Conservation (phyloP, 495 filamentous ascomycete species). For the Trichoderma erinaceum region DNA sequence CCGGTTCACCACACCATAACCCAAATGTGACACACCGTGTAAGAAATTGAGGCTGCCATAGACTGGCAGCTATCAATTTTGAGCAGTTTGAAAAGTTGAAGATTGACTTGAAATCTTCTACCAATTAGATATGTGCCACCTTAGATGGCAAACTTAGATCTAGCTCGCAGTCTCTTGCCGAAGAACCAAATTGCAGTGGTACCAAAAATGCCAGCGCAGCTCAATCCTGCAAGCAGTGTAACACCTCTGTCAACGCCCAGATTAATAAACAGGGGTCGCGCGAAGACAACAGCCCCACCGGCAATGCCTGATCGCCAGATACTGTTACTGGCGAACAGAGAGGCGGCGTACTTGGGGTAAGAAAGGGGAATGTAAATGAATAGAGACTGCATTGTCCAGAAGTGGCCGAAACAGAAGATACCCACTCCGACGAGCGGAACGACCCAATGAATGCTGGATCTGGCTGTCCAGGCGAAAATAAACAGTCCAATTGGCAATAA, state of each 20-base stretch:
- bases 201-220: neutral
- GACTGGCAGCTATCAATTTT: no score
- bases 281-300: conserved; percentile 2
- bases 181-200: neutral
- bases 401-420: conserved; percentile 30
- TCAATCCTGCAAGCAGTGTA: neutral
- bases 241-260: neutral
- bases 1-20: no score
- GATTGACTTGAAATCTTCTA: neutral
- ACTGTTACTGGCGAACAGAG: conserved; percentile 4
- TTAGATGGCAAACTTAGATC: conserved; percentile 9
- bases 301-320: neutral
- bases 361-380: neutral
- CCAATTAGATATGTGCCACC: neutral
- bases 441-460: conserved; percentile 48
- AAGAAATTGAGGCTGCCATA: no score
- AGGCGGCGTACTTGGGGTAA: neutral
- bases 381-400: conserved; percentile 5
- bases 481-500: conserved; percentile 15
- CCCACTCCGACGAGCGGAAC: conserved; percentile 51
- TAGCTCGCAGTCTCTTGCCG: neutral
- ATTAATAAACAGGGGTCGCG: neutral
- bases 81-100: no score
- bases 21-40: no score
- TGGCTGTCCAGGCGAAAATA: conserved; percentile 42